phyloP scores from a whole-genome alignment of 1,284 basidiomycete genomes.

The Melampsora americana region DNA sequence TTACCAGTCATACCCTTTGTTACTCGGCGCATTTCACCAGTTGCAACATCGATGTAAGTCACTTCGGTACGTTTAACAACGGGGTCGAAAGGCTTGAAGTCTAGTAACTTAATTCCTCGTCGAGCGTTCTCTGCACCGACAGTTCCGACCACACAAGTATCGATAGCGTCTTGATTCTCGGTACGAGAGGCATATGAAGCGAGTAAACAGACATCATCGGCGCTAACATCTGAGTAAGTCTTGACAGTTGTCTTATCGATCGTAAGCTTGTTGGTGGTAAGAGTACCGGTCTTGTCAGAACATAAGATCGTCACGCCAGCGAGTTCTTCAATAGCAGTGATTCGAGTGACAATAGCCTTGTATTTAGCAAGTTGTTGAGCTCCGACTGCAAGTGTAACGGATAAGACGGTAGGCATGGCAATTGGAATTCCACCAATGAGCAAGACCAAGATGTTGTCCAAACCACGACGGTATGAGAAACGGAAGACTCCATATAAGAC shows the following conservation, averaged over 20 bases:
- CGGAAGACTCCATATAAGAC: slow-evolving; percentile 81
- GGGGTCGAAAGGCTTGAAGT: slow-evolving; percentile 99
- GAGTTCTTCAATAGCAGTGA: slow-evolving; percentile 94
- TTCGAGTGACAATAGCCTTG: slow-evolving; percentile 97
- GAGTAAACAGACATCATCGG: slow-evolving; percentile 85
- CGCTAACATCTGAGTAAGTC: slow-evolving; percentile 81
- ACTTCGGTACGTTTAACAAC: slow-evolving; percentile 99
- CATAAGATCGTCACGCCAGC: slow-evolving; percentile 95
- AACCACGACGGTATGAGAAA: slow-evolving; percentile 84
- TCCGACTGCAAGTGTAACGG: too few species aligned
- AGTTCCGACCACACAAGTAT: slow-evolving; percentile 77
- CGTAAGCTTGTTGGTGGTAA: slow-evolving; percentile 98
- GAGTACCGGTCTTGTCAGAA: slow-evolving; percentile 94
- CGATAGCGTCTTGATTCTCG: slow-evolving; percentile 98
- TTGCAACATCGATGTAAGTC: slow-evolving; percentile 88
- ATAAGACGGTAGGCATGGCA: too few species aligned
- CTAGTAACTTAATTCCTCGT: slow-evolving; percentile 86
- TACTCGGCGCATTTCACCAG: slow-evolving; percentile 91
- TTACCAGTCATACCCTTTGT: slow-evolving; percentile 99
- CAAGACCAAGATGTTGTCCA: slow-evolving; percentile 92
- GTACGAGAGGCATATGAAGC: slow-evolving; percentile 94
- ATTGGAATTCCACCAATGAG: slow-evolving; percentile 98
- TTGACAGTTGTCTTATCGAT: slow-evolving; percentile 90
- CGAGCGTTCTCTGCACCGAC: slow-evolving; percentile 75
- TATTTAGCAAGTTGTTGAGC: too few species aligned